phyloP scores from a whole-genome alignment of 768 basidiomycete species.

The Serendipita vermifera region DNA sequence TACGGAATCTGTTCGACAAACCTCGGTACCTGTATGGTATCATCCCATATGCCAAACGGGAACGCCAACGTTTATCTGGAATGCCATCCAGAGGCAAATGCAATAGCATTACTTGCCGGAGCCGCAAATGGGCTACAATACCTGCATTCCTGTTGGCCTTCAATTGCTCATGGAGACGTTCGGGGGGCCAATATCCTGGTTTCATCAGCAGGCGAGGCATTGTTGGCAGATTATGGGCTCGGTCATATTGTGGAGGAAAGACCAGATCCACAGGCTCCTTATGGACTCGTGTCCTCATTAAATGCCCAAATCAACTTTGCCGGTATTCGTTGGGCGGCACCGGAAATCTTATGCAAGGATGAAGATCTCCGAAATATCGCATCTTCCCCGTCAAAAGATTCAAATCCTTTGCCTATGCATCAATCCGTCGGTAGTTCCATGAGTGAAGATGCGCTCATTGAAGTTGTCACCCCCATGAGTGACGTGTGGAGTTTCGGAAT shows the following conservation, averaged over 20 bases:
- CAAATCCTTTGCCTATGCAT: neutral
- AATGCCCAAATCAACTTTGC: neutral
- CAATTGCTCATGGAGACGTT: constrained; percentile 7
- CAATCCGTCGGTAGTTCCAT: neutral
- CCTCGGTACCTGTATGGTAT: neutral
- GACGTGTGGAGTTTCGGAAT: constrained; percentile 8
- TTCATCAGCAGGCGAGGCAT: neutral
- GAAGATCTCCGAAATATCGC: neutral
- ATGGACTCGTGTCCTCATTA: neutral
- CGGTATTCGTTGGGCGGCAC: neutral
- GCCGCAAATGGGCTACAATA: neutral
- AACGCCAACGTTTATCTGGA: neutral
- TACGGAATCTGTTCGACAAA: neutral
- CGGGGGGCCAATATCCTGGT: constrained; percentile 2
- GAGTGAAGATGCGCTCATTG: neutral
- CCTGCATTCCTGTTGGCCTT: neutral
- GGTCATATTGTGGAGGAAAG: neutral
- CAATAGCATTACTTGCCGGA: neutral
- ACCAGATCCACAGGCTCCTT: neutral
- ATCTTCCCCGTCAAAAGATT: neutral
- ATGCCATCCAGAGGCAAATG: neutral
- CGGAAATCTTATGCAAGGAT: too few relatives aligned
- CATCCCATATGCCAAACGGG: neutral
- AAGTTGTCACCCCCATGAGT: constrained; percentile 1
- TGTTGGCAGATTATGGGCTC: neutral